phyloP scores from a whole-genome alignment of 2,329 filamentous ascomycete genomes.

The Diaporthe australafricana region DNA sequence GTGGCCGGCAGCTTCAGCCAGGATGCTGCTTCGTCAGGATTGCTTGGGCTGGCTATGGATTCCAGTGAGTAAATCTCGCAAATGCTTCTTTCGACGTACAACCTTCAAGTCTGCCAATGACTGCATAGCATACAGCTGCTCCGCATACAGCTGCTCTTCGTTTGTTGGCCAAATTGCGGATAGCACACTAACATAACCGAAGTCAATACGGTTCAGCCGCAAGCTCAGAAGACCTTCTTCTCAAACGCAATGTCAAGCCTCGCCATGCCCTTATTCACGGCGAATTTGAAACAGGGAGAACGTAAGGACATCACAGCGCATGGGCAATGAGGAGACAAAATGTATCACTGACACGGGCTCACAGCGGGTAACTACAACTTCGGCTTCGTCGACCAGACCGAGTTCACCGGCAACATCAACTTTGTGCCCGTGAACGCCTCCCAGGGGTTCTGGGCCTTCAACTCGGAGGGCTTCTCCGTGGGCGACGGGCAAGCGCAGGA shows the following conservation, averaged over 20 bases:
- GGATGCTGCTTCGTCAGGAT: slow-evolving; percentile 47
- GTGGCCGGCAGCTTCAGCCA: slow-evolving; percentile 59
- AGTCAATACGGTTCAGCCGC: neutral
- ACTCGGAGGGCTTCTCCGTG: slow-evolving; percentile 63
- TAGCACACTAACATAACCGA: neutral
- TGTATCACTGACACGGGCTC: slow-evolving; percentile 11
- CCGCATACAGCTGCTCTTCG: neutral
- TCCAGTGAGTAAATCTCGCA: slow-evolving; percentile 57
- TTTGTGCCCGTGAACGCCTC: slow-evolving; percentile 66
- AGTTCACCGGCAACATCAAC: slow-evolving; percentile 67
- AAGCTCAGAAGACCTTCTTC: slow-evolving; percentile 56
- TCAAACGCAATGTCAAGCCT: slow-evolving; percentile 48
- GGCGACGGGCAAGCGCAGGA: slow-evolving; percentile 53
- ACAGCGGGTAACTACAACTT: slow-evolving; percentile 50
- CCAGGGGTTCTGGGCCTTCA: slow-evolving; percentile 73
- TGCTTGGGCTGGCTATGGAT: slow-evolving; percentile 72
- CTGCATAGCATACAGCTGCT: no score
- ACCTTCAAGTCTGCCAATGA: no score
- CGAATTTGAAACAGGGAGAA: slow-evolving; percentile 49
- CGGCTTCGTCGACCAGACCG: slow-evolving; percentile 62
- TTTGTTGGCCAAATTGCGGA: no score
- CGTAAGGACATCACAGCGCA: slow-evolving; percentile 54
- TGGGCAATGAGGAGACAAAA: neutral
- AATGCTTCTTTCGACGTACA: no score
- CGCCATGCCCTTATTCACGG: slow-evolving; percentile 47